Base-by-base conservation (phyloP, 768 basidiomycete genomes). In the Leccinellum albellum region DNA sequence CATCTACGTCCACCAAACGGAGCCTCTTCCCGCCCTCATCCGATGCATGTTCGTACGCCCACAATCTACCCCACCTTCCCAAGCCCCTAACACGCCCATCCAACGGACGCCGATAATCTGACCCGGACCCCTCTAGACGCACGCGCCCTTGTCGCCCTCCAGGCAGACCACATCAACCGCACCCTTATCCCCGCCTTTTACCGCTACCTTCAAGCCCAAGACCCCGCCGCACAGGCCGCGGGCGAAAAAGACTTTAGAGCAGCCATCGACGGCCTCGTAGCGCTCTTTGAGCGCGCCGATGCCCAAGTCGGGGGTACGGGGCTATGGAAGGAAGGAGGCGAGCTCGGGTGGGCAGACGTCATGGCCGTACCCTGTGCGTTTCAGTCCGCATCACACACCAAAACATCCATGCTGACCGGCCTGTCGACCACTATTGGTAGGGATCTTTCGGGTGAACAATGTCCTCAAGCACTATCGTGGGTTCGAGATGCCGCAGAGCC, bases 171-270 rank as follows among this genome's bases (percentile, higher is more conserved):
- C 63, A 75, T 87, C 69, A 85, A 80, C 55, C 84, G 88, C 4
- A 66, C 72, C 8, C 66, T 90, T 40, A 78, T 91, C 3, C 88
- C 89, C 7, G 78, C 85, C 0, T 91, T 90, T 70, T 89, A 89
- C 64, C 82, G 87, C 28, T 89, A 78, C 62, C 77, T 91, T 28
- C 88, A 90, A 73, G 84, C 87, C 0, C 88, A 88, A 70, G 82
- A 83, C 7, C 53, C 66, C 9, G 70, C 69, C 4, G 76, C 80
- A 1, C 87, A 89, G 66, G 77, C 79, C 47, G 71, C 76, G 20
- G 68, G 65, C 3, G 82, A 77, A 2, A 79, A 76, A 53, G 87
- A 87, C 20, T 86, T 87, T 58, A 73, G 74, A 35, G 69, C 70
- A 0, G 77, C 82, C 1, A 66, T 90, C 13, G 79, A 81, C 23